Evolutionary conservation across 805 yeast species (phyloP).

Genomic region (Saccharomycopsis malanga): DNA sequence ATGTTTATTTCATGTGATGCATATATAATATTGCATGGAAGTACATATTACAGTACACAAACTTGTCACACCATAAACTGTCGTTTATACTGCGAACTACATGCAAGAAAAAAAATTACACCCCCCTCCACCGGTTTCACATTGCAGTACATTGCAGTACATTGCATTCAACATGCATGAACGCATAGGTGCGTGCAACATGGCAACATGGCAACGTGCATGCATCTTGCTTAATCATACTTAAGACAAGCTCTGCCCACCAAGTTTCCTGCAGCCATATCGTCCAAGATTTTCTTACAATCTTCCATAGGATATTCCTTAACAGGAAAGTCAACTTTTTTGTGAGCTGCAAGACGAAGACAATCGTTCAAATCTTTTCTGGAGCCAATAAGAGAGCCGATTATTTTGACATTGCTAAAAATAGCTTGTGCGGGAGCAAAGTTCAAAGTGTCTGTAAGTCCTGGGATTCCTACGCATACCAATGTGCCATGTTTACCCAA

Average conservation of each 20-base stretch:
- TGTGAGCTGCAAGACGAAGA: conserved; percentile 24
- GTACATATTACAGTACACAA: too few species aligned
- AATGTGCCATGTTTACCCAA: conserved; percentile 24
- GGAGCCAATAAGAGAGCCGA: conserved; percentile 26
- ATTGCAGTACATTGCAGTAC: too few species aligned
- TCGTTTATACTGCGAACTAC: too few species aligned
- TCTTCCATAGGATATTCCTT: conserved; percentile 20
- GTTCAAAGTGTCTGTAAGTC: conserved; percentile 15
- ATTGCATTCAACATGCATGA: too few species aligned
- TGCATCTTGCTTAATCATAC: too few species aligned
- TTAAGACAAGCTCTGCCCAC: conserved; percentile 26
- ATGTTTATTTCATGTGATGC: too few species aligned
- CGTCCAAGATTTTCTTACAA: conserved; percentile 19
- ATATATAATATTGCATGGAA: too few species aligned
- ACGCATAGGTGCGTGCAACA: too few species aligned
- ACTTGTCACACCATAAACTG: too few species aligned
- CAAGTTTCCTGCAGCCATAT: conserved; percentile 22
- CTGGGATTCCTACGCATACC: conserved; percentile 25
- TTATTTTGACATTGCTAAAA: conserved; percentile 19
- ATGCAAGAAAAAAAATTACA: too few species aligned
- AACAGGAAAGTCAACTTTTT: conserved; percentile 21
- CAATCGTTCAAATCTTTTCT: conserved; percentile 25
- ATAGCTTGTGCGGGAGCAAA: conserved; percentile 21
- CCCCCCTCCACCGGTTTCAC: too few species aligned
- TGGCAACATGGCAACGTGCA: too few species aligned